Conservation (phyloP, 176 grass and related monocot genomes). For the Canna indica region DNA sequence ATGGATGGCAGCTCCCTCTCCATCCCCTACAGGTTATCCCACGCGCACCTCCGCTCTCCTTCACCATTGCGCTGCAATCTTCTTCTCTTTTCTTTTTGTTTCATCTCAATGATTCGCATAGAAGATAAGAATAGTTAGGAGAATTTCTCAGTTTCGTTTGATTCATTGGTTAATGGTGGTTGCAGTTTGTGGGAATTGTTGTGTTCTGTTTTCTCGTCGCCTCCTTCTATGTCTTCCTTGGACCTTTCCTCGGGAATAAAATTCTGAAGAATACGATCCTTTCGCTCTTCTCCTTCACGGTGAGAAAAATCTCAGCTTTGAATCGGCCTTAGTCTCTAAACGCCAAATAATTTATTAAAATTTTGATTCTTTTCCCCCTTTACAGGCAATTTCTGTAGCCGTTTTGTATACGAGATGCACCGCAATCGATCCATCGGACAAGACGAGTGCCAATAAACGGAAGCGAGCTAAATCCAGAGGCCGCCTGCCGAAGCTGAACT, state of each 20-base stretch:
- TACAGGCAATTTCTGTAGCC: conserved; percentile 40
- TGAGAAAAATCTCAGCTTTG: conserved; percentile 14
- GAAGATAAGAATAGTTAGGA: background rate
- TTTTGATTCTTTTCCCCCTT: background rate
- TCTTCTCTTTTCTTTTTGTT: background rate
- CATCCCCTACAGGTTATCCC: conserved; percentile 76
- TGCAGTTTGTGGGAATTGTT: conserved; percentile 56
- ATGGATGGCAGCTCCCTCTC: conserved; percentile 86
- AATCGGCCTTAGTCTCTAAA: background rate
- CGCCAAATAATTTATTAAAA: background rate
- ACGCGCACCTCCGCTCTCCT: too few relatives aligned
- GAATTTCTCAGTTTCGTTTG: background rate
- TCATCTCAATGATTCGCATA: background rate
- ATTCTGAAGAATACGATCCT: conserved; percentile 45
- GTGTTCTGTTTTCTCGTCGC: conserved; percentile 59
- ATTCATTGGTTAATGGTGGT: background rate
- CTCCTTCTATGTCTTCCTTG: conserved; percentile 63
- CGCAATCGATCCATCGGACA: conserved; percentile 67
- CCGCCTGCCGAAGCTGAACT: conserved; percentile 55
- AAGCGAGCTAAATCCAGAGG: conserved; percentile 30
- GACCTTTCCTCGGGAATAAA: conserved; percentile 55
- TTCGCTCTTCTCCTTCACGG: conserved; percentile 55
- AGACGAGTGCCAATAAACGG: conserved; percentile 45
- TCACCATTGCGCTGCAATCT: background rate
- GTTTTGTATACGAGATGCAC: conserved; percentile 67